A percentile compares a stretch with the other conserved stretches of the same genome.
phyloP scores from a whole-genome alignment of 306 rosid genomes.

The Abrus pulchellus region DNA sequence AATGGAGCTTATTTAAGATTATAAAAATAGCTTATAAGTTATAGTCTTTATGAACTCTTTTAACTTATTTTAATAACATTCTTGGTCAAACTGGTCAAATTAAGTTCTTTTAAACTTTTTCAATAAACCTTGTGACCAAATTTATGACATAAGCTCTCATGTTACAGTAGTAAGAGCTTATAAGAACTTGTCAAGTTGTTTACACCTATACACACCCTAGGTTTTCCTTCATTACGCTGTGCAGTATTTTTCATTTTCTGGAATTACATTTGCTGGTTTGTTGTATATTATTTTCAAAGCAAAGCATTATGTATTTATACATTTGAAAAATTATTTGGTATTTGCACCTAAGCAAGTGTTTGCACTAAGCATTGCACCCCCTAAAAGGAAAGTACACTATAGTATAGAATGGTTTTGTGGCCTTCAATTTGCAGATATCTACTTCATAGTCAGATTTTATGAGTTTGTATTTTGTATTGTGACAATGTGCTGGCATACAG shows the following conservation, averaged over 20 bases:
- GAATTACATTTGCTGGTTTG: slow-evolving; percentile 1
- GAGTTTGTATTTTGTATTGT: slow-evolving; percentile 7
- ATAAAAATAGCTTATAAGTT: neutral
- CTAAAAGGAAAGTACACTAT: neutral
- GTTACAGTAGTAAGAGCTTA: neutral
- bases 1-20: neutral
- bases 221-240: slow-evolving; percentile 17
- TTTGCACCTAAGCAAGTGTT: neutral
- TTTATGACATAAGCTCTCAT: no score
- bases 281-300: neutral
- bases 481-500: neutral
- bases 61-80: no score
- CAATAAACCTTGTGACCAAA: no score
- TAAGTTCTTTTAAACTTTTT: no score
- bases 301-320: neutral
- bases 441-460: neutral
- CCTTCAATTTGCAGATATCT: neutral
- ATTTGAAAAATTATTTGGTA: neutral
- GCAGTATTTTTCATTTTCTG: slow-evolving; percentile 18
- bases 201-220: neutral
- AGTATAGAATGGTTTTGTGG: neutral
- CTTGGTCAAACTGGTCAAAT: no score
- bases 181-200: neutral
- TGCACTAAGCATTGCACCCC: neutral
- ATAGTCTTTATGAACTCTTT: no score